Base-by-base conservation (phyloP, 306 rosid species). In the Herpetospermum pedunculosum region DNA sequence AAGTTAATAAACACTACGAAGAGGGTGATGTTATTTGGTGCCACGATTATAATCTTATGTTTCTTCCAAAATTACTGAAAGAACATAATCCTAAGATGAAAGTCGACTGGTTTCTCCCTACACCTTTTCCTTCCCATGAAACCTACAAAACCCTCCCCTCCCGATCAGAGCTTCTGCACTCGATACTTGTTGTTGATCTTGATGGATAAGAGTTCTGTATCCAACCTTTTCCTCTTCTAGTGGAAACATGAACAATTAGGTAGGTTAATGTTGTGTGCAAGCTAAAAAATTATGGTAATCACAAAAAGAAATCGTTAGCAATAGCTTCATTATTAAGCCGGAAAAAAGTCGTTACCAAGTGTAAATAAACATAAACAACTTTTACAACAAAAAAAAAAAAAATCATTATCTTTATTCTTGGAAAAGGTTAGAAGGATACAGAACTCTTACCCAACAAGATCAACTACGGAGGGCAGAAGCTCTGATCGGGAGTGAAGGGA, bases 1-100 rank as follows among this genome's bases (percentile, higher is more conserved):
- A 88, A 21, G 97, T 90, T 6, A 88, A 87, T 75, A 4, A 63
- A 75, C 88, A 90, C 81, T 90, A 88, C 52, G 83, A 79, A 77
- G 94, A 90, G 73, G 94, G 94, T 82, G 97, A 90, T 78, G 94
- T 90, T 34, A 94, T 90, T 79, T 90, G 97, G 97, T 87, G 92
- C 84, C 97, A 90, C 73, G 97, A 90, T 79, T 90, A 90, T 82
- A 94, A 90, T 83, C 97, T 90, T 30, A 90, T 90, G 97, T 90
- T 80, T 78, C 97, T 90, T 78, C 97, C 97, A 7, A 81, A 88
- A 77, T 90, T 94, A 79, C 78, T 90, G 55, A 90, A 90, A 84
- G 88, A 88, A 12, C 43, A 85, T 77, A 81, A 90, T 77, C 80
- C 43, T 35, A 77, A 87, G 74, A 88, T 90, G 94, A 90, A 90